phyloP scores from a whole-genome alignment of 371 early-diverging fungal genomes.

The Dinochytrium kinnereticum region DNA sequence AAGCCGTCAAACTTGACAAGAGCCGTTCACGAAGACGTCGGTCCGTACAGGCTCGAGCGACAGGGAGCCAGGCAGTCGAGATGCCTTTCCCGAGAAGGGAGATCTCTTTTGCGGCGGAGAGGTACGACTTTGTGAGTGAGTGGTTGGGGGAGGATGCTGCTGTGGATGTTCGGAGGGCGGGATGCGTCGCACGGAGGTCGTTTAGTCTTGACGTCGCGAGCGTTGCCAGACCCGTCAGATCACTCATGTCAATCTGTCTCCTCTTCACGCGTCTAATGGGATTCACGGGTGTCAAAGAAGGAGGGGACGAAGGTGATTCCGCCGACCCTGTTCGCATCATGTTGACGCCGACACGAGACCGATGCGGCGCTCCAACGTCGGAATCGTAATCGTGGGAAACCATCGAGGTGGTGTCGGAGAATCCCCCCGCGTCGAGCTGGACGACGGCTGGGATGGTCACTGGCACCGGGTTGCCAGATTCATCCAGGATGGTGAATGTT shows the following conservation, averaged over 20 bases:
- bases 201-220: conserved; percentile 24
- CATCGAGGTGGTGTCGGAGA: not conserved
- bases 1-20: conserved; percentile 4
- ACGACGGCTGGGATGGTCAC: conserved; percentile 12
- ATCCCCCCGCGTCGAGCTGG: conserved; percentile 3
- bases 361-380: not conserved
- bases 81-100: conserved; percentile 31
- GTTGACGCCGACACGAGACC: not conserved
- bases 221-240: conserved; percentile 33
- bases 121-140: conserved; percentile 14
- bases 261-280: conserved; percentile 4
- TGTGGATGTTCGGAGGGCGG: conserved; percentile 10
- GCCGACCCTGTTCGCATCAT: not conserved
- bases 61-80: conserved; percentile 23
- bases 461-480: not conserved
- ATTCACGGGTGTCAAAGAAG: not conserved
- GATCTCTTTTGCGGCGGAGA: conserved; percentile 27
- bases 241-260: conserved; percentile 33
- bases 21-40: not conserved
- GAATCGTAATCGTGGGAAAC: not conserved
- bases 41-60: conserved; percentile 26
- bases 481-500: conserved; percentile 8
- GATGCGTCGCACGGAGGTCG: conserved; percentile 26
- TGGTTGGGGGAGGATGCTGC: not conserved
- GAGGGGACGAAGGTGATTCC: not conserved